Base-by-base conservation (phyloP, 2,329 filamentous ascomycete species). In the Rutstroemia sp. region DNA sequence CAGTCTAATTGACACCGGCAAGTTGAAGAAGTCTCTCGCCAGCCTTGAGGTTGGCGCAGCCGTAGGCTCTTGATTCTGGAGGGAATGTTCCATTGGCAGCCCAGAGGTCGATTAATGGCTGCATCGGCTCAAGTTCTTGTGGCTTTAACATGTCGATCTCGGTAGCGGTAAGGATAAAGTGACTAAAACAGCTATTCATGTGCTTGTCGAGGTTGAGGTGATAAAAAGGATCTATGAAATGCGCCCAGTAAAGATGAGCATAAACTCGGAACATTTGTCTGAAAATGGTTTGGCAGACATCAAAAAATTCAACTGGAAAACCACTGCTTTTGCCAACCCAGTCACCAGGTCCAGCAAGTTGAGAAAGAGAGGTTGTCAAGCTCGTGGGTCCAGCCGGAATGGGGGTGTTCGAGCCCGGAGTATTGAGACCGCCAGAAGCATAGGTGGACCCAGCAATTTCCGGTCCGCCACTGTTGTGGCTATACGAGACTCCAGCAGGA, bases 261-360 rank as follows among this genome's bases (percentile, higher is more conserved):
- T 99, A 99, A 65, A 96, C 92, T 58, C 94, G 88, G 79, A 99
- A 97, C 87, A 99, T 97, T 74, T 96, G 94, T 66, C 92, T 88
- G 76, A 96, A 92, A 67, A 96, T 94, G 63, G 87, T 87, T 76
- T 95, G 91, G 77, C 92, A 94, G 64, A 96, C 91, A 60, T 87
- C 83, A 65, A 92, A 79, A 72, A 96, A 97, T 63, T 89, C 88
- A 61, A 88, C 83, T 2, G 94, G 94, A 72, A 99, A 99, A 4
- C 92, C 92, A 59, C 89, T 94, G 48, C 88, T 83, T 75, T 95
- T 95, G 67, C 94, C 94, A 57, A 96, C 80, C 89, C 91, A 97
- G 59, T 86, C 83, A 45, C 82, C 76, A 4, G 76, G 74, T 59
- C 77, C 84, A 44, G 81, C 76, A 54, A 89, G 74, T 66, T 85